A percentile compares a stretch with the other conserved stretches of the same genome.
Evolutionary conservation across 805 yeast species (phyloP).

Genomic region (Nakazawaea populi): DNA sequence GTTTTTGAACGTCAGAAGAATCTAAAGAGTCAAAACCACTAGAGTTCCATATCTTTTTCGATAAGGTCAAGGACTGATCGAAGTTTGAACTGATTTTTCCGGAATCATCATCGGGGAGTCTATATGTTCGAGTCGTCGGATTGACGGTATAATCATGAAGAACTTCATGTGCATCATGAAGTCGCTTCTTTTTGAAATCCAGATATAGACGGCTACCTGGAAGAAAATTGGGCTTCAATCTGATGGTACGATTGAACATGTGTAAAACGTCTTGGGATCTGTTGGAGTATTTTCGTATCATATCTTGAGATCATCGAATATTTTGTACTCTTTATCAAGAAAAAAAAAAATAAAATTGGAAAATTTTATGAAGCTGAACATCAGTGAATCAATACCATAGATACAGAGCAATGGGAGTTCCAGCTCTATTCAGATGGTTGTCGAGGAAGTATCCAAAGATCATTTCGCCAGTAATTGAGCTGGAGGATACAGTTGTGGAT

Average conservation of each 20-base stretch:
- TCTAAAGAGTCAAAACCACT: constrained; percentile 32
- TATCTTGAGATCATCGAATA: background rate
- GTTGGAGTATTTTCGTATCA: too few species aligned
- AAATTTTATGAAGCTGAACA: background rate
- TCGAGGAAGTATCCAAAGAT: constrained; percentile 91
- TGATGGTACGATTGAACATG: background rate
- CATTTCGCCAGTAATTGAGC: constrained; percentile 85
- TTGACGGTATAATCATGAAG: constrained; percentile 15
- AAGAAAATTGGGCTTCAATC: background rate
- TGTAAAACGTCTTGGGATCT: background rate
- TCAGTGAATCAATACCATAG: background rate
- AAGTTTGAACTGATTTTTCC: background rate
- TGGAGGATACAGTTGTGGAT: constrained; percentile 49
- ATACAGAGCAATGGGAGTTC: constrained; percentile 71
- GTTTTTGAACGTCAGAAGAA: constrained; percentile 22
- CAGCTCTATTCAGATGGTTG: constrained; percentile 96
- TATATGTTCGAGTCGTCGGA: constrained; percentile 16
- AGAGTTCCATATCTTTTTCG: constrained; percentile 19
- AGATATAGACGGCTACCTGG: background rate
- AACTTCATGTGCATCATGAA: background rate
- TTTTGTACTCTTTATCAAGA: background rate
- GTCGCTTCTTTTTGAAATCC: background rate
- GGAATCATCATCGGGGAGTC: constrained; percentile 3
- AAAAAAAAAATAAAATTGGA: background rate
- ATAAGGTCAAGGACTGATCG: background rate